Evolutionary conservation across 1,284 basidiomycete species (phyloP).

Genomic region (Marasmius fiardii): DNA sequence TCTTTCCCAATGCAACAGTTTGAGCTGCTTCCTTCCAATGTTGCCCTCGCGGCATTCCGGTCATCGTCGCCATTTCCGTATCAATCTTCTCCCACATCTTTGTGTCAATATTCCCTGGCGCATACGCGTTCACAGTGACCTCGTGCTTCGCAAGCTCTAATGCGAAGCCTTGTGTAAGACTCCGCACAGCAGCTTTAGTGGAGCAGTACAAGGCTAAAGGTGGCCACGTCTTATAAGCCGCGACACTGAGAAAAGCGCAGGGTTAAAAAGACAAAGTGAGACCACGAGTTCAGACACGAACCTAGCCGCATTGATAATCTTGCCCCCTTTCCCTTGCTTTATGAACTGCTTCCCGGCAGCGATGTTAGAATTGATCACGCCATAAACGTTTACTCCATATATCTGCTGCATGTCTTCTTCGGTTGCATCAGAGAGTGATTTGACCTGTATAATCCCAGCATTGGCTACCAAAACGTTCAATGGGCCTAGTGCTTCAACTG

Average conservation of each 20-base stretch:
- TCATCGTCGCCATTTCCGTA: conserved; percentile 5
- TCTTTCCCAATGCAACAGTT: conserved; percentile 9
- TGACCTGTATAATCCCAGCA: conserved; percentile 14
- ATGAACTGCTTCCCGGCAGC: conserved; percentile 14
- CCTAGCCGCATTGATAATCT: conserved; percentile 16
- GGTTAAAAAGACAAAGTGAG: neutral
- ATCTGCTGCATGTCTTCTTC: conserved; percentile 12
- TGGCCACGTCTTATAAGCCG: conserved; percentile 3
- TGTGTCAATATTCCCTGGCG: conserved; percentile 12
- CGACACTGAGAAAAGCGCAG: neutral
- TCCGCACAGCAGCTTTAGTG: conserved; percentile 14
- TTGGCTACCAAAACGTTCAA: conserved; percentile 15
- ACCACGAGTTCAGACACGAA: neutral
- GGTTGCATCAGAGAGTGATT: conserved; percentile 9
- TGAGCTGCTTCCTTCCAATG: conserved; percentile 6
- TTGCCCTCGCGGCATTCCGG: conserved; percentile 9
- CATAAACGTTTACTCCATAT: conserved; percentile 11
- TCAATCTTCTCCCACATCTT: conserved; percentile 15
- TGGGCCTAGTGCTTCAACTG: conserved; percentile 11
- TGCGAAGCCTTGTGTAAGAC: conserved; percentile 13
- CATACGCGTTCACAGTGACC: conserved; percentile 15
- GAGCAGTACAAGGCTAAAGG: conserved; percentile 11
- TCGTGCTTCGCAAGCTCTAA: conserved; percentile 9
- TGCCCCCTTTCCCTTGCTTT: conserved; percentile 12
- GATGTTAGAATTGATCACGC: conserved; percentile 10